Percentiles rank a stretch among this genome's conserved stretches.
Evolutionary conservation across 495 filamentous ascomycete genomes (phyloP).

Genomic region (Talaromyces liani): DNA sequence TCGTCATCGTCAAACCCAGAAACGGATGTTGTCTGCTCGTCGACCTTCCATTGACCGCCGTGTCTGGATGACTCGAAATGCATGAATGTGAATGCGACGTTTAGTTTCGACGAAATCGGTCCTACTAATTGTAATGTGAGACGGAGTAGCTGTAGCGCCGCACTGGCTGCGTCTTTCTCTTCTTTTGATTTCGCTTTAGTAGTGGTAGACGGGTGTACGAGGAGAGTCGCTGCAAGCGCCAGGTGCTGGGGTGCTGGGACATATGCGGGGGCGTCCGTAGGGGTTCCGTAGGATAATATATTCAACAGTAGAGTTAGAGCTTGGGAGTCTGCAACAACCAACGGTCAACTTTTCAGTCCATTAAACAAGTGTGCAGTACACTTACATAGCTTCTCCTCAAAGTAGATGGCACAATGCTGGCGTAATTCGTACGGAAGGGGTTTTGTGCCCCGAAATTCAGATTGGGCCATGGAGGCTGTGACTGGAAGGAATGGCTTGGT

Average conservation of each 20-base stretch:
- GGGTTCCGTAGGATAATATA: constrained; percentile 51
- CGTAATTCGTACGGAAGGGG: constrained; percentile 54
- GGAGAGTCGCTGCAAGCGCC: constrained; percentile 58
- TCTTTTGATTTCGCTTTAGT: constrained; percentile 48
- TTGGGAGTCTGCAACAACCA: constrained; percentile 47
- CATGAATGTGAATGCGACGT: constrained; percentile 47
- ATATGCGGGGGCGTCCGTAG: constrained; percentile 34
- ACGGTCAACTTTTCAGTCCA: constrained; percentile 8
- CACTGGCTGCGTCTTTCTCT: constrained; percentile 42
- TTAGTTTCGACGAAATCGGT: constrained; percentile 39
- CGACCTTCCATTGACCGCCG: constrained; percentile 19
- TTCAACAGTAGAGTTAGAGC: constrained; percentile 62
- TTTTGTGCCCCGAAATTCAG: constrained; percentile 42
- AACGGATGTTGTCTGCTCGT: constrained; percentile 14
- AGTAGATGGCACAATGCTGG: constrained; percentile 60
- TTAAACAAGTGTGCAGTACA: constrained; percentile 6
- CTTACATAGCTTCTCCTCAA: constrained; percentile 70
- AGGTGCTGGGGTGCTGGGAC: constrained; percentile 51
- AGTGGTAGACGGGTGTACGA: constrained; percentile 65
- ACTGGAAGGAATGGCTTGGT: neutral
- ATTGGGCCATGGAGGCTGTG: constrained; percentile 16
- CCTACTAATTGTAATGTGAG: constrained; percentile 44
- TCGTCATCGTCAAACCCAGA: constrained; percentile 20
- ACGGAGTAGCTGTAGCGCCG: constrained; percentile 52
- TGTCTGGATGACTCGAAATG: constrained; percentile 29